Conservation (phyloP, 768 basidiomycete genomes). For the Russula earlei region DNA sequence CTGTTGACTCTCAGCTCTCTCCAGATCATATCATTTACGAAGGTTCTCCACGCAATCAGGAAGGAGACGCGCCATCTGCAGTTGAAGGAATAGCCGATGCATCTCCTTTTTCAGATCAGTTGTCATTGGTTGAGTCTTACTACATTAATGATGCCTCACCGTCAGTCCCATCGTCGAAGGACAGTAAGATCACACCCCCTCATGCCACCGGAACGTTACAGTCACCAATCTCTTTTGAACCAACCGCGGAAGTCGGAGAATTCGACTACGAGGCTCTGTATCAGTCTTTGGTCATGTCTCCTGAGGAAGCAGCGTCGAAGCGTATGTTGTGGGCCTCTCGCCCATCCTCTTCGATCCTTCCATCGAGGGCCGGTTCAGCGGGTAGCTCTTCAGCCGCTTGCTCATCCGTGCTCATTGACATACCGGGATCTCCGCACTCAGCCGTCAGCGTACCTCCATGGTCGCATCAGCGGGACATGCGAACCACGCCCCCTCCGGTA, state of each 20-base stretch:
- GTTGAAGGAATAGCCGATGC: neutral
- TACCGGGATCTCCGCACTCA: conserved; percentile 6
- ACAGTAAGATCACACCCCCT: neutral
- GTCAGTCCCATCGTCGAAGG: neutral
- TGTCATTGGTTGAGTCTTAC: neutral
- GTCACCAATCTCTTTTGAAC: neutral
- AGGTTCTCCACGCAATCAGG: neutral
- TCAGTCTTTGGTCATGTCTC: conserved; percentile 10
- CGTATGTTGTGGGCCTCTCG: conserved; percentile 15
- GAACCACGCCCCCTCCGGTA: neutral
- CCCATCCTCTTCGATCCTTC: neutral
- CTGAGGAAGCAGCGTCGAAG: conserved; percentile 11
- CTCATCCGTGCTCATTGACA: neutral
- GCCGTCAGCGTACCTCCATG: conserved; percentile 2
- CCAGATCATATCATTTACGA: neutral
- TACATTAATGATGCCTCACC: neutral
- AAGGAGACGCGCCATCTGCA: neutral
- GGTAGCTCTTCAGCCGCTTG: neutral
- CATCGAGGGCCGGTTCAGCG: neutral
- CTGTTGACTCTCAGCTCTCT: neutral
- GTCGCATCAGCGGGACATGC: neutral
- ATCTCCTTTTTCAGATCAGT: neutral
- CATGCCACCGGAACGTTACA: neutral
- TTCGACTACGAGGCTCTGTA: conserved; percentile 14
- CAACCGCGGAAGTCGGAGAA: neutral